Conservation (phyloP, 1,284 basidiomycete species). For the Exsudoporus floridanus region DNA sequence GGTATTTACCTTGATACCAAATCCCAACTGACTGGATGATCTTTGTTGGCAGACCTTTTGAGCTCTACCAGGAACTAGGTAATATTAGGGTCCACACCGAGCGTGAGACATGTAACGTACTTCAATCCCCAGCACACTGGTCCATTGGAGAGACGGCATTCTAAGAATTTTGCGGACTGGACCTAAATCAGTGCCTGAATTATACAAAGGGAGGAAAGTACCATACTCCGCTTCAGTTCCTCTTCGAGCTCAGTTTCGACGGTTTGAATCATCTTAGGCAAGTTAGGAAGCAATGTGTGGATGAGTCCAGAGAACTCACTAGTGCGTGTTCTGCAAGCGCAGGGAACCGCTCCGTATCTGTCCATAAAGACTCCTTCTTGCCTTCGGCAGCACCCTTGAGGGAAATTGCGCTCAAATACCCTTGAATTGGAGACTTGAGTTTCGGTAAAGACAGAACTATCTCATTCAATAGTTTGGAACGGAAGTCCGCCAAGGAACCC, state of each 20-base stretch:
- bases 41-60: slow-evolving; percentile 67
- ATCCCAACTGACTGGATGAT: slow-evolving; percentile 80
- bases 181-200: slow-evolving; percentile 6
- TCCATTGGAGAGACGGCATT: slow-evolving; percentile 77
- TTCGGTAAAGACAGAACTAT: slow-evolving; percentile 71
- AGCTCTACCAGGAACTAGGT: slow-evolving; percentile 76
- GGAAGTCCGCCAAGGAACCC: slow-evolving; percentile 54
- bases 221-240: slow-evolving; percentile 67
- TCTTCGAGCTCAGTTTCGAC: slow-evolving; percentile 74
- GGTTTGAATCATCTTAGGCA: slow-evolving; percentile 51
- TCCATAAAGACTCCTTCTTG: slow-evolving; percentile 75
- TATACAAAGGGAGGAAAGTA: slow-evolving; percentile 7
- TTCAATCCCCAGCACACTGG: slow-evolving; percentile 67
- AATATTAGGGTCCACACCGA: neutral
- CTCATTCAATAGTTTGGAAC: slow-evolving; percentile 67
- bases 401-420: slow-evolving; percentile 61
- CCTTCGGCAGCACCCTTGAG: slow-evolving; percentile 69
- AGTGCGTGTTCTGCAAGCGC: slow-evolving; percentile 51
- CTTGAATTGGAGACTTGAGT: slow-evolving; percentile 55
- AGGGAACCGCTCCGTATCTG: slow-evolving; percentile 69
- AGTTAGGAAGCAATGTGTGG: slow-evolving; percentile 1
- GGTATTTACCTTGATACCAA: slow-evolving; percentile 65
- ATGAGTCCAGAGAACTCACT: slow-evolving; percentile 27
- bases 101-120: slow-evolving; percentile 40
- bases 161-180: slow-evolving; percentile 73